Percentiles rank a stretch among this genome's conserved stretches.
phyloP scores from a whole-genome alignment of 176 grass and related monocot genomes.

The Stipa capillata region DNA sequence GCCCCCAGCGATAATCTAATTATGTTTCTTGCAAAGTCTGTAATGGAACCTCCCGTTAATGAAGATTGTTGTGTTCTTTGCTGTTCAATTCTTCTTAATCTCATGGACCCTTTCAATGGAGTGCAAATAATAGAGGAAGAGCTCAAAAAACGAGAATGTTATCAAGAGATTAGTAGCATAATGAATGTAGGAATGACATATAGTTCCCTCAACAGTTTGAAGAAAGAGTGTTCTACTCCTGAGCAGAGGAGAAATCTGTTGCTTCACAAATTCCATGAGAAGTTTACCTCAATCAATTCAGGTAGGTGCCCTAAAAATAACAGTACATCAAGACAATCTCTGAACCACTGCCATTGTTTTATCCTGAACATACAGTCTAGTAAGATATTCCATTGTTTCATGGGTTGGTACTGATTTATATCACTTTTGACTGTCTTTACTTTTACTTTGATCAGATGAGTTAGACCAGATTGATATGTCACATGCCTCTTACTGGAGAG shows the following conservation, averaged over 20 bases:
- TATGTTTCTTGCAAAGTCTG: conserved; percentile 60
- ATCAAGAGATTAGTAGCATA: conserved; percentile 81
- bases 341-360: neutral
- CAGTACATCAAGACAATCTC: neutral
- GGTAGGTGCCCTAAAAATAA: conserved; percentile 41
- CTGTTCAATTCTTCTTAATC: conserved; percentile 81
- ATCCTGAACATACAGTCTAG: neutral
- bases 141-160: conserved; percentile 59
- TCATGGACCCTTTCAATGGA: conserved; percentile 81
- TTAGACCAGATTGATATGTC: conserved; percentile 57
- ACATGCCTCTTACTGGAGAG: conserved; percentile 80
- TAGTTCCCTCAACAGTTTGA: conserved; percentile 81
- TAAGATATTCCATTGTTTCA: neutral
- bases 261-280: conserved; percentile 80
- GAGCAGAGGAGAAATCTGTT: conserved; percentile 82
- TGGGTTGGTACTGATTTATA: conserved; percentile 9
- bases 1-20: conserved; percentile 70
- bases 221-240: conserved; percentile 71
- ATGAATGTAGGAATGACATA: conserved; percentile 91
- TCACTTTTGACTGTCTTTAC: conserved; percentile 2
- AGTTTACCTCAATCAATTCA: conserved; percentile 57
- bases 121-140: conserved; percentile 87
- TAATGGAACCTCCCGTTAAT: conserved; percentile 62
- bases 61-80: conserved; percentile 67
- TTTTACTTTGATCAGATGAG: conserved; percentile 61